phyloP scores from a whole-genome alignment of 2,329 filamentous ascomycete species.

The Leptographium procerum region DNA sequence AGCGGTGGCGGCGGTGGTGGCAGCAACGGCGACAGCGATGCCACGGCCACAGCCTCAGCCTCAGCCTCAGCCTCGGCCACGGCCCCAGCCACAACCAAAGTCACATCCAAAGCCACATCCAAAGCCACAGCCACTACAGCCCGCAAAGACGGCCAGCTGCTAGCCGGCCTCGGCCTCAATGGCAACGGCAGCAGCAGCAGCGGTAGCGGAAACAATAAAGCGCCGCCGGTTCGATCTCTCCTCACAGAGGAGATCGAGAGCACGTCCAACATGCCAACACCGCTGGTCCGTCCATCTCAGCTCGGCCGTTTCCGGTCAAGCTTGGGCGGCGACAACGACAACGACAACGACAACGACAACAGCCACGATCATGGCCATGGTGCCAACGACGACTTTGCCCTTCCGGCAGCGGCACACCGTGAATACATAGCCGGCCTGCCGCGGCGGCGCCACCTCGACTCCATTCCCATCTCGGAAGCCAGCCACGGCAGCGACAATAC shows the following conservation, averaged over 20 bases:
- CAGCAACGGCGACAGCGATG: not conserved
- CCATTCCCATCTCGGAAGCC: slow-evolving; percentile 35
- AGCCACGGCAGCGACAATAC: slow-evolving; percentile 38
- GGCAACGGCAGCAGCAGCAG: not conserved
- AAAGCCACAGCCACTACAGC: no score
- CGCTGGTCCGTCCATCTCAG: slow-evolving; percentile 21
- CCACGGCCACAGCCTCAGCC: not conserved
- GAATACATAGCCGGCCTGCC: slow-evolving; percentile 14
- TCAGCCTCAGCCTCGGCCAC: not conserved
- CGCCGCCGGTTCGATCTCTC: slow-evolving; percentile 27
- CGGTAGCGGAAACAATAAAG: no score
- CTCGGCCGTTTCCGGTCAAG: no score
- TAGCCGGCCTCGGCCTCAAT: no score
- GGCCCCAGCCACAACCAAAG: not conserved
- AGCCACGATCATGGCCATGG: no score
- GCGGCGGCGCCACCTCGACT: slow-evolving; percentile 36
- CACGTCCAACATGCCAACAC: slow-evolving; percentile 51
- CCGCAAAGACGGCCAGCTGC: no score
- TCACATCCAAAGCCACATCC: no score
- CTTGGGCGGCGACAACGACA: not conserved
- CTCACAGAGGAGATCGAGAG: slow-evolving; percentile 47
- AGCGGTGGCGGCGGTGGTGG: slow-evolving; percentile 22
- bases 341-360: slow-evolving; percentile 8
- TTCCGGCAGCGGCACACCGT: slow-evolving; percentile 36
- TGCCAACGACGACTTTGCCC: slow-evolving; percentile 29